Evolutionary conservation across 805 yeast genomes (phyloP).

Genomic region (Candida coleopterorum): DNA sequence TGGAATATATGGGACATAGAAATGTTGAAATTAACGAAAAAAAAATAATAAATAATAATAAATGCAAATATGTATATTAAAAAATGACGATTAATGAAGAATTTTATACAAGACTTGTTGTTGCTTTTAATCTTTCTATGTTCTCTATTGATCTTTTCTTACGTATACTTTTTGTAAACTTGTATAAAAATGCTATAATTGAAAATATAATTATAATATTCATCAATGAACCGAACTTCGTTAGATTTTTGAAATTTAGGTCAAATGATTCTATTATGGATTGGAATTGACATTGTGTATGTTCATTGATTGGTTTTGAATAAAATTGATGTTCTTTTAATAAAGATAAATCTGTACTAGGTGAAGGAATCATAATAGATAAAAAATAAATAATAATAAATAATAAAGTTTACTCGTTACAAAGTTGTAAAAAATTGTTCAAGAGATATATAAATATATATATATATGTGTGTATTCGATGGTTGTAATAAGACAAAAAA

Average conservation of each 20-base stretch:
- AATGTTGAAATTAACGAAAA: conserved; percentile 17
- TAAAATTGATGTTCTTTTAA: conserved; percentile 12
- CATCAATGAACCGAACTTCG: not conserved
- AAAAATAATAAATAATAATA: conserved; percentile 1
- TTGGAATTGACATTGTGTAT: not conserved
- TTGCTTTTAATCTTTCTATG: conserved; percentile 5
- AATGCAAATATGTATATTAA: too few relatives aligned
- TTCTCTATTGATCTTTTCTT: conserved; percentile 5
- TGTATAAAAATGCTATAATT: conserved; percentile 1
- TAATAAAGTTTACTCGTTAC: too few relatives aligned
- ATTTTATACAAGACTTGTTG: conserved; percentile 1
- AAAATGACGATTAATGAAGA: not conserved
- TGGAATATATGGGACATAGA: conserved; percentile 48
- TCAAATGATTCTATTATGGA: not conserved
- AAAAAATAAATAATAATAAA: too few relatives aligned
- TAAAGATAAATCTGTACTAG: conserved; percentile 15
- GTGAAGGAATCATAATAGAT: conserved; percentile 18
- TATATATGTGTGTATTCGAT: too few relatives aligned
- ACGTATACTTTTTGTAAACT: conserved; percentile 1
- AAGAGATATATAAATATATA: not conserved
- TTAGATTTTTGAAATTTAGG: not conserved
- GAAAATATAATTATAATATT: conserved; percentile 1
- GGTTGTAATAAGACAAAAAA: too few relatives aligned
- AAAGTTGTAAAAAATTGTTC: too few relatives aligned
- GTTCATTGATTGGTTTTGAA: conserved; percentile 4